Base-by-base conservation (phyloP, 2,329 filamentous ascomycete genomes). In the Fusarium abutilonis region DNA sequence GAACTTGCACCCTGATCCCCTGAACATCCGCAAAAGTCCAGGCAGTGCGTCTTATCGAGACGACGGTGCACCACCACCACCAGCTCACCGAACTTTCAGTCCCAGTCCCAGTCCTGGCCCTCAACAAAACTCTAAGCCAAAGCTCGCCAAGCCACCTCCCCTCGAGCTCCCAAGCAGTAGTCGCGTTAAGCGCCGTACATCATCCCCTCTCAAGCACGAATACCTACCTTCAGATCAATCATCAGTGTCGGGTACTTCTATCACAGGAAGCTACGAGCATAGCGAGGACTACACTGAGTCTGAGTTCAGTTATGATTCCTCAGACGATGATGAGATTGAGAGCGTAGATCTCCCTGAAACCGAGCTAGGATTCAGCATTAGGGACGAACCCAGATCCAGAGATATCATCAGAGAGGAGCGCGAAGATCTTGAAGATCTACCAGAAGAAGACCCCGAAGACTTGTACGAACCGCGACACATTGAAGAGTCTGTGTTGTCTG, bases 181-280 rank as follows among this genome's bases (percentile, higher is more conserved):
- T 63, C 82, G 74, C 74, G 64, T 86, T 19, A 85, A 89, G 71
- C 86, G 93, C 40, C 87, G 93, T 15, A 90, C 88, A 2, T 98
- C 95, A 0, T 99, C 95, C 2, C 95, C 95, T 0, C 81, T 99
- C 45, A 99, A 99, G 78, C 94, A 98, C 73, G 94, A 99, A 77
- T 99, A 97, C 70, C 89, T 93, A 62, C 94, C 94, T 13, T 98
- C 95, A 1, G 86, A 88, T 46, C 76, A 81, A 43, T 87, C 84
- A 0, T 88, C 86, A 0, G 79, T 86, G 38, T 86, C 86, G 7
- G 86, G 83, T 6, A 82, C 81, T 21, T 83, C 85, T n/a, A 80
- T 82, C 29, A 82, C 79, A 26, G 80, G 82, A 32, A 73, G 79
- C 13, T 83, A 82, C 11, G 77, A 78, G n/a, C 82, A 85, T 35